Percentiles rank a stretch among this genome's conserved stretches.
These are phyloP conservation scores for Lachnellula willkommii DNA, from an alignment of 2,329 filamentous ascomycete genomes.

Conservation along the genomic window DNA sequence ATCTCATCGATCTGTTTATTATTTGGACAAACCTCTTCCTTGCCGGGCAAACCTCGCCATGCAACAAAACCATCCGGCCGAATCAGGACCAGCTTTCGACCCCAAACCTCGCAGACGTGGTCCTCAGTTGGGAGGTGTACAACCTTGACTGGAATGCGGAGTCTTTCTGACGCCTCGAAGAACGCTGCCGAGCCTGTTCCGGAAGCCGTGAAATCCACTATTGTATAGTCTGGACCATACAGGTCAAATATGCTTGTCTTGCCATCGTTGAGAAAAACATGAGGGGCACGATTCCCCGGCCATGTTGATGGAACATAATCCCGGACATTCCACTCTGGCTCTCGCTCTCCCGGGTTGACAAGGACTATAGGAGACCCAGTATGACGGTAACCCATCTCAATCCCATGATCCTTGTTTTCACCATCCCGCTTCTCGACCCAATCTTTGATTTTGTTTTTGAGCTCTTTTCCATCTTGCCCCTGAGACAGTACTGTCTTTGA, in stretches of 20 bases:
- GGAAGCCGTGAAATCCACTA: neutral
- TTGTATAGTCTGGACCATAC: neutral
- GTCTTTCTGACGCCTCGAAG: neutral
- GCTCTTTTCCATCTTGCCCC: too few species aligned
- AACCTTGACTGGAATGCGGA: neutral
- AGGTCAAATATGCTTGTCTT: constrained; percentile 9
- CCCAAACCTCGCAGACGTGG: constrained; percentile 1
- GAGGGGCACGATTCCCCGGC: constrained; percentile 8
- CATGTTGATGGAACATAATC: constrained; percentile 4
- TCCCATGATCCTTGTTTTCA: neutral
- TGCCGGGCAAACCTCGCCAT: neutral
- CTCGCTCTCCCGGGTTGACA: neutral
- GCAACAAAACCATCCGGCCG: constrained; percentile 1
- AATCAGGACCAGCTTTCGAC: neutral
- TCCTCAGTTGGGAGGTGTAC: neutral
- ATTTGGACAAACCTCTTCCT: too few species aligned
- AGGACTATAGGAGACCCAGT: neutral
- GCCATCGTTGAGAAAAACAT: constrained; percentile 5
- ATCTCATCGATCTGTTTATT: too few species aligned
- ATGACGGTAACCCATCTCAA: neutral
- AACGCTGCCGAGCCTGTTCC: neutral
- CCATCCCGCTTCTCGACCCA: neutral
- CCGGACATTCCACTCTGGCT: neutral
- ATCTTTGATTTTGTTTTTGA: too few species aligned
- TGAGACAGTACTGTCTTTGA: too few species aligned